Evolutionary conservation across 441 rosid genomes (phyloP).

Genomic region (Capsella rubella): DNA sequence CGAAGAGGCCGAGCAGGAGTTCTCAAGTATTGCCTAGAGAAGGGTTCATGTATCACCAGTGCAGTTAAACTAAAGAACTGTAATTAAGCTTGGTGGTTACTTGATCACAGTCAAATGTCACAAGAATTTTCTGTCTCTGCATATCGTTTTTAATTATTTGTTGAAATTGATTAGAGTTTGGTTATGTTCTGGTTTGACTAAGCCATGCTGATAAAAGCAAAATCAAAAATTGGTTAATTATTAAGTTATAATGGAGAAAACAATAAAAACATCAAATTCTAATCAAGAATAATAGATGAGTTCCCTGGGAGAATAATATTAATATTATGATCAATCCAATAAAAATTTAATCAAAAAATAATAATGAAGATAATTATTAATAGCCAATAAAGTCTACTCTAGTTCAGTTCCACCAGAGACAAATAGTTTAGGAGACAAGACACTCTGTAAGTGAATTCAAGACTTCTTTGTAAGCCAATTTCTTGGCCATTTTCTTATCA

Average conservation of each 20-base stretch:
- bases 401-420: no score
- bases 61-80: slow-evolving; percentile 68
- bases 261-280: no score
- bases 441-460: slow-evolving; percentile 55
- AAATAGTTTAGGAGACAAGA: slow-evolving; percentile 1
- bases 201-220: no score
- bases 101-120: slow-evolving; percentile 93
- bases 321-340: no score
- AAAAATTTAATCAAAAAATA: neutral
- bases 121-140: slow-evolving; percentile 49
- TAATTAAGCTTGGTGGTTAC: slow-evolving; percentile 74
- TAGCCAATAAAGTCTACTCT: neutral
- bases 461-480: slow-evolving; percentile 63
- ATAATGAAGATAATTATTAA: neutral
- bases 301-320: no score
- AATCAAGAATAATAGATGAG: no score
- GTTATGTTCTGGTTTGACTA: no score
- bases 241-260: no score
- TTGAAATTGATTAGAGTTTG: neutral
- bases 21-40: slow-evolving; percentile 75
- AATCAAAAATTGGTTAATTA: no score
- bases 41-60: slow-evolving; percentile 86
- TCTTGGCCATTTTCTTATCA: slow-evolving; percentile 62
- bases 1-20: slow-evolving; percentile 54
- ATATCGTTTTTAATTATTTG: neutral